These are phyloP conservation scores for Plectosphaerella plurivora DNA, from an alignment of 2,329 filamentous ascomycete genomes.

Conservation along the genomic window DNA sequence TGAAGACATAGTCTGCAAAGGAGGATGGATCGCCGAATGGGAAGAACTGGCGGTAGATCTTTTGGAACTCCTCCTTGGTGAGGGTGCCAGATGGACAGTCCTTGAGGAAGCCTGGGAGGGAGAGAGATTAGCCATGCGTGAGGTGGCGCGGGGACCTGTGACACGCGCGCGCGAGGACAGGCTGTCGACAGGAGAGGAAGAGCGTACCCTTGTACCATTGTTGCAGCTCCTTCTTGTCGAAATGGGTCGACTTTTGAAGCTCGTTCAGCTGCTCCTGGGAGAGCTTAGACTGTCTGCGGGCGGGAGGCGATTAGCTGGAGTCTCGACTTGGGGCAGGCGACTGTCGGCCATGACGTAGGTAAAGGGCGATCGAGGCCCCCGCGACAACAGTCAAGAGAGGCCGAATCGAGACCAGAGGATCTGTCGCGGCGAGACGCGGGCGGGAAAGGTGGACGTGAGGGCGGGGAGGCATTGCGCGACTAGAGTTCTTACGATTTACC, in stretches of 20 bases:
- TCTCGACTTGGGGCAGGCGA: not conserved
- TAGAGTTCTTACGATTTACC: constrained; percentile 41
- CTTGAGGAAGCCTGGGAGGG: constrained; percentile 78
- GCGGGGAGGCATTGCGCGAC: not conserved
- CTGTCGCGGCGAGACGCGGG: not conserved
- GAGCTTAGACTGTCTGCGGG: constrained; percentile 87
- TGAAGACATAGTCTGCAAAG: constrained; percentile 98
- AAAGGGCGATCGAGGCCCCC: not conserved
- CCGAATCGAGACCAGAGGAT: not conserved
- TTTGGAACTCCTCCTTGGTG: constrained; percentile 98
- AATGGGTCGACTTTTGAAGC: constrained; percentile 94
- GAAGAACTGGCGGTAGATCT: constrained; percentile 99
- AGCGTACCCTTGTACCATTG: constrained; percentile 98
- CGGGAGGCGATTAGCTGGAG: constrained; percentile 14
- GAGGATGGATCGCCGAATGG: constrained; percentile 96
- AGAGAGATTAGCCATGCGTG: not conserved
- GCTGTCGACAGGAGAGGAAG: not conserved
- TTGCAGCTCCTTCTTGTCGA: constrained; percentile 99
- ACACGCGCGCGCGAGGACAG: not conserved
- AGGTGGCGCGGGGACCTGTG: too few relatives aligned
- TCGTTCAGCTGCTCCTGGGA: constrained; percentile 93
- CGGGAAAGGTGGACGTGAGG: not conserved
- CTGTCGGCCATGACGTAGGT: constrained; percentile 4
- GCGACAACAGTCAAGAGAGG: not conserved
- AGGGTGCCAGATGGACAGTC: constrained; percentile 96